Conservation (phyloP, 805 yeast genomes). For the Isabelozyma gotoi region DNA sequence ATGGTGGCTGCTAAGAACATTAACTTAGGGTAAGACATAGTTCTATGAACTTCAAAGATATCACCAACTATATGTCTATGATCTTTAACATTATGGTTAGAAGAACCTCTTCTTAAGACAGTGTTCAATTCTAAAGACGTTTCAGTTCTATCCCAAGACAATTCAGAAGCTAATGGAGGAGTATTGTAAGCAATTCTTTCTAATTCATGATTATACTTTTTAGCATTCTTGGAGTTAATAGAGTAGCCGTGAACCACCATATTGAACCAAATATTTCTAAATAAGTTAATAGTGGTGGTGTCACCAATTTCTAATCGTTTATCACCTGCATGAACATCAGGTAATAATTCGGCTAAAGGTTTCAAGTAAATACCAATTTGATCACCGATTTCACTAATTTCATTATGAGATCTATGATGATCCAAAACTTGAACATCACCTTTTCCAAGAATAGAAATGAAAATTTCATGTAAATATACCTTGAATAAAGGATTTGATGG, state of each 20-base stretch:
- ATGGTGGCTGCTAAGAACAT: slow-evolving; percentile 86
- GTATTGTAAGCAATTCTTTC: slow-evolving; percentile 78
- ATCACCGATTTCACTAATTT: slow-evolving; percentile 66
- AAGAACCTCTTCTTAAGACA: slow-evolving; percentile 84
- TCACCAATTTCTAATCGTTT: slow-evolving; percentile 45
- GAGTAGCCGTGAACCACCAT: slow-evolving; percentile 88
- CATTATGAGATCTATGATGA: slow-evolving; percentile 77
- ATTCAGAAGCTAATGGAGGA: slow-evolving; percentile 84
- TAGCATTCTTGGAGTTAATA: slow-evolving; percentile 54
- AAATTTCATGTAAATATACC: slow-evolving; percentile 62
- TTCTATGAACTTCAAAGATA: slow-evolving; percentile 49
- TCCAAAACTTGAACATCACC: slow-evolving; percentile 79
- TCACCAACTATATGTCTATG: slow-evolving; percentile 64
- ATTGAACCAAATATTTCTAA: slow-evolving; percentile 93
- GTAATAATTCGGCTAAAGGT: slow-evolving; percentile 77
- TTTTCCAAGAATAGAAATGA: slow-evolving; percentile 64
- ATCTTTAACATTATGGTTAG: slow-evolving; percentile 73
- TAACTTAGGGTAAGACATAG: slow-evolving; percentile 68
- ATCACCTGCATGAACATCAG: slow-evolving; percentile 45
- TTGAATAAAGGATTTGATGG: slow-evolving; percentile 47
- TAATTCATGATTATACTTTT: slow-evolving; percentile 48
- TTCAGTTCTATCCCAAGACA: slow-evolving; percentile 79
- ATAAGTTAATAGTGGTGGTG: slow-evolving; percentile 53
- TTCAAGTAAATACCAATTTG: slow-evolving; percentile 62
- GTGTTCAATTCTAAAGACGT: slow-evolving; percentile 91